These are phyloP conservation scores for Suhomyces kilbournensis DNA, from an alignment of 805 yeast genomes.

Conservation along the genomic window DNA sequence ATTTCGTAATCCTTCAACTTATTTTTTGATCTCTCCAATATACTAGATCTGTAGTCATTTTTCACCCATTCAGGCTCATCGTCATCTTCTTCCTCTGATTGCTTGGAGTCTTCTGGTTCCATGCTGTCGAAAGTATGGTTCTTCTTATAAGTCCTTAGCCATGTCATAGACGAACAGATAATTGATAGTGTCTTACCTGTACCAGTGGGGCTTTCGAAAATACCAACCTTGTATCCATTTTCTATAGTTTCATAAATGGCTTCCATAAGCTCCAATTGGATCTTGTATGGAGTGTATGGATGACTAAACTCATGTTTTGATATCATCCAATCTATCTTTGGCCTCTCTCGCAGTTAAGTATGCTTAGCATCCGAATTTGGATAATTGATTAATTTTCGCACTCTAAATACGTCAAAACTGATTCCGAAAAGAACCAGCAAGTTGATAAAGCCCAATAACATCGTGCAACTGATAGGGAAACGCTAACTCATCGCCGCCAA, in stretches of 20 bases:
- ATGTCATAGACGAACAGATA: slow-evolving; percentile 80
- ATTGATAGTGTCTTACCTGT: slow-evolving; percentile 88
- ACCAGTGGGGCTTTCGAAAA: slow-evolving; percentile 93
- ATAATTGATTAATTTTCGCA: neutral
- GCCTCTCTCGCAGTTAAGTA: neutral
- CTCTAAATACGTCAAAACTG: neutral
- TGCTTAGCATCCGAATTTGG: neutral
- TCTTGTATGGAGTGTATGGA: slow-evolving; percentile 78
- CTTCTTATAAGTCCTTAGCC: slow-evolving; percentile 61
- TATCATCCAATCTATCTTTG: neutral
- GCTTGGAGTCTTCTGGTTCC: neutral
- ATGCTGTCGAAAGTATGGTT: slow-evolving; percentile 8
- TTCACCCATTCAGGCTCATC: slow-evolving; percentile 74
- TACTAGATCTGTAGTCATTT: slow-evolving; percentile 31
- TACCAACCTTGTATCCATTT: slow-evolving; percentile 59
- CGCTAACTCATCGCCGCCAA: neutral
- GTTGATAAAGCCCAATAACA: neutral
- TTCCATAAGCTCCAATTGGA: slow-evolving; percentile 75
- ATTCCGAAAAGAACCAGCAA: neutral
- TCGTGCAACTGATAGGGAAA: neutral
- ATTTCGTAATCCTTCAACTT: slow-evolving; percentile 39
- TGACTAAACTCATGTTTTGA: slow-evolving; percentile 39
- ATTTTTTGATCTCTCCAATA: slow-evolving; percentile 24
- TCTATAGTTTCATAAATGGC: slow-evolving; percentile 64
- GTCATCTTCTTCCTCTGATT: slow-evolving; percentile 29